Evolutionary conservation across 768 basidiomycete genomes (phyloP), one percentile per base, ranked within the genome.

Genomic region (Erythrobasidium yunnanense): DNA sequence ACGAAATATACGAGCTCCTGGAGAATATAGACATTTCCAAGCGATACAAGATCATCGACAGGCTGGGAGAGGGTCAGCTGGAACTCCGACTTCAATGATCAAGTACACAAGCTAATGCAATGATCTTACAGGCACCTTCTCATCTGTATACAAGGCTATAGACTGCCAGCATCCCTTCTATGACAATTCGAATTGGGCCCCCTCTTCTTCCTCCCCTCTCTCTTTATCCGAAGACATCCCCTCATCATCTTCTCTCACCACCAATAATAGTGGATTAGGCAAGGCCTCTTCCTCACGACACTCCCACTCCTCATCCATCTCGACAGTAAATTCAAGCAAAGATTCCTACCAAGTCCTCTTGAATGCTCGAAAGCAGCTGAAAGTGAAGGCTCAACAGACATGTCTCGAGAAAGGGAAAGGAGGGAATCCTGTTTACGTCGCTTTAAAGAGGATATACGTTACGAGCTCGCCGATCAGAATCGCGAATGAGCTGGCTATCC

Each of bases 61-160:
- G 92, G 0, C 82, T 99, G 0, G 95, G 95, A 15, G 96, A 92
- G 58, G 81, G 80, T 80, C 55, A 22, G 72, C 38, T 5, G 54
- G n/a, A n/a, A n/a, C n/a, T n/a, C n/a, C n/a, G n/a, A n/a, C n/a
- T n/a, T n/a, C n/a, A n/a, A n/a, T n/a, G n/a, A n/a, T n/a, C n/a
- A n/a, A n/a, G n/a, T n/a, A n/a, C n/a, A n/a, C n/a, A n/a, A n/a
- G n/a, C n/a, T n/a, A n/a, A n/a, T n/a, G n/a, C n/a, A n/a, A n/a
- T n/a, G 38, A 4, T 6, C 18, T 4, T 8, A 29, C 52, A 81
- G 93, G 93, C 17, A 99, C 93, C 1, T 99, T 99, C 78, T 96
- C 93, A 0, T 91, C 91, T 8, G 95, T 99, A n/a, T 99, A 96
- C 81, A 95, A 97, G 73, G 95, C 92, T 0, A 76, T 92, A 69